These are phyloP conservation scores for Amniculicola lignicola DNA, from an alignment of 495 filamentous ascomycete species.

Conservation along the genomic window DNA sequence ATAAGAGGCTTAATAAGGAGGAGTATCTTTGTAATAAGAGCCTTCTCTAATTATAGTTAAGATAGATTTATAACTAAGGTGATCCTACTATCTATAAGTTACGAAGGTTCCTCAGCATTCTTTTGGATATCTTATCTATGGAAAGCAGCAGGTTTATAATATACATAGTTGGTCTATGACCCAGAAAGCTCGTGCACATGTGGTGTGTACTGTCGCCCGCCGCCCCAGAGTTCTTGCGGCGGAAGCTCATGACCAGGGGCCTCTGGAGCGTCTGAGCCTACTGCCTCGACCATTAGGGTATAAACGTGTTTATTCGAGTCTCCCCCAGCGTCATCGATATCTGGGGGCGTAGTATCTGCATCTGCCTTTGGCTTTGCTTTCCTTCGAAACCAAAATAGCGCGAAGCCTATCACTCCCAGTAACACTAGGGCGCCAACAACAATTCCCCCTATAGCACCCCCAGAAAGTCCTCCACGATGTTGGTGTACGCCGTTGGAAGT, in stretches of 20 bases:
- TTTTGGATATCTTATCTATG: too few relatives aligned
- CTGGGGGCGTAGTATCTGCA: background rate
- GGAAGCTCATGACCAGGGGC: background rate
- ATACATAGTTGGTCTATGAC: too few relatives aligned
- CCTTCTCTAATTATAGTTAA: too few relatives aligned
- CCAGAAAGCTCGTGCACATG: too few relatives aligned
- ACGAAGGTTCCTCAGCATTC: too few relatives aligned
- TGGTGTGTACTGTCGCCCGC: too few relatives aligned
- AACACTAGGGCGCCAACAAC: background rate
- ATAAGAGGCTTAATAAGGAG: too few relatives aligned
- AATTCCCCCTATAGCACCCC: background rate
- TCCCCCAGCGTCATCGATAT: background rate
- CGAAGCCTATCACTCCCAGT: background rate
- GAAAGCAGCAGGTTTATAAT: too few relatives aligned
- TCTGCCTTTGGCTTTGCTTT: too few relatives aligned
- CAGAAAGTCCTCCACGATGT: background rate
- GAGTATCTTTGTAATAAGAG: too few relatives aligned
- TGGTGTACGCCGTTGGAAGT: background rate
- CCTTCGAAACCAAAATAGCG: background rate
- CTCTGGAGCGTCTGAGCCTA: background rate
- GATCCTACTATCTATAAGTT: too few relatives aligned
- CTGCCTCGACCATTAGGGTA: background rate
- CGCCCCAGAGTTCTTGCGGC: background rate
- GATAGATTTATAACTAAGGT: too few relatives aligned
- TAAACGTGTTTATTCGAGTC: background rate